Evolutionary conservation across 2,329 filamentous ascomycete genomes (phyloP), one percentile per base, ranked within the genome.

Genomic region (Alternaria ventricosa): DNA sequence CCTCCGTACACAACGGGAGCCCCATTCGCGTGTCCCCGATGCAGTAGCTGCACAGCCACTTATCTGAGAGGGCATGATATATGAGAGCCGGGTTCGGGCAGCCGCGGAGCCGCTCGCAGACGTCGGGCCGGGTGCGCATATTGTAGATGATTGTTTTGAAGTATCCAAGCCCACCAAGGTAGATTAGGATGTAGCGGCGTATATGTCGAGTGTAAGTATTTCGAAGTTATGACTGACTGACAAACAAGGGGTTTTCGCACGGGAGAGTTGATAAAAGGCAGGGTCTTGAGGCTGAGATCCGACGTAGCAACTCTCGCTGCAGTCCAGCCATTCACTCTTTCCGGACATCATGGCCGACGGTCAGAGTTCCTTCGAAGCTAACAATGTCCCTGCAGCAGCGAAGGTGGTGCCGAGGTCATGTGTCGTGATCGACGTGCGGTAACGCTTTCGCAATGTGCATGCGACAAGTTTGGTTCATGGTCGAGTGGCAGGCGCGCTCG

Each of bases 31-130:
- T 11, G 7, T 60, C 30, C 23, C 50, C 50, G 15, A 60, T 44
- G 30, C 58, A 60, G 22, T 55, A 60, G 28, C 22, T 4, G n/a
- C 58, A 60, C 10, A 60, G 23, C 58, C 51, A 60, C 6, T 41
- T 44, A 20, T 60, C 51, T 12, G 58, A 55, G 44, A 55, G 55
- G 41, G 41, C 22, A 18, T 60, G 50, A 41, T 60, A 50, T 20
- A 60, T 33, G 20, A 23, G 50, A 15, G 50, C 58, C 4, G 27
- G 51, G 12, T 55, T 55, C 10, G 51, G 44, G n/a, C 58, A 60
- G 18, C 50, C 50, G 13, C 51, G 28, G 3, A 22, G 11, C 58
- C 50, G 30, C 4, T 56, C 58, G 51, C 58, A 60, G 2, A 13
- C 7, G 10, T n/a, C n/a, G 8, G 58, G 51, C 18, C 58, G 49